A percentile compares a stretch with the other conserved stretches of the same genome.
Evolutionary conservation across 176 grass and related monocot genomes (phyloP).

Genomic region (Hordeum vulgare): MorexV3_pseudomolecules_assembly NC_058523.1:115149247-115149746

Average conservation of each 20-base stretch:
- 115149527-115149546: not conserved
- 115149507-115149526: not conserved
- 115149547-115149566: not conserved
- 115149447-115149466: not conserved
- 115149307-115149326: not conserved
- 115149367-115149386: not conserved
- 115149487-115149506: not conserved
- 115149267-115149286: not conserved
- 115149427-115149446: not conserved
- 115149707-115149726: no score
- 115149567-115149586: not conserved
- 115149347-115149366: not conserved
- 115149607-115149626: no score
- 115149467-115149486: not conserved
- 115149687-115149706: no score
- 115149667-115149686: no score
- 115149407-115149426: not conserved
- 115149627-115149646: no score
- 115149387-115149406: not conserved
- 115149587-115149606: not conserved
- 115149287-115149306: not conserved
- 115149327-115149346: not conserved
- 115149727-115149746: no score
- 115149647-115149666: no score
- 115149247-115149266: not conserved